phyloP scores from a whole-genome alignment of 805 yeast genomes.

The Pichia rugopelliculosa region DNA sequence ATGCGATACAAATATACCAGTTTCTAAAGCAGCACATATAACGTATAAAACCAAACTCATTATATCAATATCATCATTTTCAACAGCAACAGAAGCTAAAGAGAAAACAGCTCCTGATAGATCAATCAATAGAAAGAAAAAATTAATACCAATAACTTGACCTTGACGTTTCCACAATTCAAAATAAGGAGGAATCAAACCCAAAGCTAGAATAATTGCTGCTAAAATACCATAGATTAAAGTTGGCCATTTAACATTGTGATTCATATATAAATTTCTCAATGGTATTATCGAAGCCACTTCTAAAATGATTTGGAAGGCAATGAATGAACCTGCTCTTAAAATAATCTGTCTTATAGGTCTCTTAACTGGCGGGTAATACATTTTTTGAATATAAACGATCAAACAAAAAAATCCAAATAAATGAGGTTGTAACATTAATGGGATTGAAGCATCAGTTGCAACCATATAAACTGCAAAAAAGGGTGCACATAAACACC shows the following conservation, averaged over 20 bases:
- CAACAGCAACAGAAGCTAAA: slow-evolving; percentile 47
- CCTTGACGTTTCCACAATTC: slow-evolving; percentile 47
- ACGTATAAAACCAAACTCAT: slow-evolving; percentile 74
- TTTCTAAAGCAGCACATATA: slow-evolving; percentile 64
- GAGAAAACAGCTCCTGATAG: slow-evolving; percentile 55
- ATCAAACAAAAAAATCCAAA: slow-evolving; percentile 45
- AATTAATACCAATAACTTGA: slow-evolving; percentile 48
- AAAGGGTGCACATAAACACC: slow-evolving; percentile 61
- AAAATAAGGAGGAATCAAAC: slow-evolving; percentile 49
- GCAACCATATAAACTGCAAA: slow-evolving; percentile 45
- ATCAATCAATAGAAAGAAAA: slow-evolving; percentile 42
- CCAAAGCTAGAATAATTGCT: slow-evolving; percentile 42
- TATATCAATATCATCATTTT: slow-evolving; percentile 50
- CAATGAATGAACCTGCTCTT: slow-evolving; percentile 29
- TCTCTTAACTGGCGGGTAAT: slow-evolving; percentile 43
- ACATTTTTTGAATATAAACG: slow-evolving; percentile 42
- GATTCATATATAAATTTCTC: slow-evolving; percentile 33
- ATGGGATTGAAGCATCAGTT: slow-evolving; percentile 42
- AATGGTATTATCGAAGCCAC: slow-evolving; percentile 45
- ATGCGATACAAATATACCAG: slow-evolving; percentile 71
- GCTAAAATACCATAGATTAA: slow-evolving; percentile 34
- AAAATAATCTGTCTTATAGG: slow-evolving; percentile 25
- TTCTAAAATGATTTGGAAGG: slow-evolving; percentile 35
- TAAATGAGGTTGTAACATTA: slow-evolving; percentile 46
- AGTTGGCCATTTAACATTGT: slow-evolving; percentile 39